Base-by-base conservation (phyloP, 805 yeast genomes). In the Phaffomyces antillensis region DNA sequence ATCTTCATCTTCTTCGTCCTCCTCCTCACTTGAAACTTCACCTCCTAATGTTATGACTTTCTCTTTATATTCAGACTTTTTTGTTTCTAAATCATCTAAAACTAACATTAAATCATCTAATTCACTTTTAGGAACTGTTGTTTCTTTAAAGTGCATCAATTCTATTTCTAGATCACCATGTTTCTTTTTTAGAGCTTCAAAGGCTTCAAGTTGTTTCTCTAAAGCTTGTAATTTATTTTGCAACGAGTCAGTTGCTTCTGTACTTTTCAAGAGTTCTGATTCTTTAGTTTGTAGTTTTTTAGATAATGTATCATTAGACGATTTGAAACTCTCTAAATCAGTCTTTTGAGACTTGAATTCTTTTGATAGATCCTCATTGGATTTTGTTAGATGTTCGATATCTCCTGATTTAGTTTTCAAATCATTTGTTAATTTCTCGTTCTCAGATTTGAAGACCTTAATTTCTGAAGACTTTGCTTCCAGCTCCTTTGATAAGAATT, bases 71-170 rank as follows among this genome's bases (percentile, higher is more conserved):
- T 70, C 70, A 28, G 71, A 66, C 46, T 78, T 78, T 51, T 75
- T 77, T 41, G 83, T 88, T 47, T 88, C 95, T 53, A 87, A 66
- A 39, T 86, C 95, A 17, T 84, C 76, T 61, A 89, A 78, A 17
- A 89, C 66, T 23, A 87, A 63, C 79, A 88, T 75, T 54, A 88
- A 62, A 50, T 86, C 95, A 54, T 88, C 96, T 11, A 80, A 56
- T 24, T 81, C 86, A 3, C 74, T 56, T 49, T 70, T 71, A 3
- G 79, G 73, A 15, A 74, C 81, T 25, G 49, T 52, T 2, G 38
- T 23, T 7, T 42, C 39, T 39, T 57, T 53, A 30, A 56, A 13
- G 6, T 37, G 28, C 25, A 43, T 45, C 5, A 58, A 36, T 33
- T 56, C 56, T 7, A 38, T 35, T 26, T 44, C 41, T 7, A 37